Percentiles rank a stretch among this genome's conserved stretches.
Conservation (phyloP, 1,284 basidiomycete species). For the Marasmius fiardii region DNA sequence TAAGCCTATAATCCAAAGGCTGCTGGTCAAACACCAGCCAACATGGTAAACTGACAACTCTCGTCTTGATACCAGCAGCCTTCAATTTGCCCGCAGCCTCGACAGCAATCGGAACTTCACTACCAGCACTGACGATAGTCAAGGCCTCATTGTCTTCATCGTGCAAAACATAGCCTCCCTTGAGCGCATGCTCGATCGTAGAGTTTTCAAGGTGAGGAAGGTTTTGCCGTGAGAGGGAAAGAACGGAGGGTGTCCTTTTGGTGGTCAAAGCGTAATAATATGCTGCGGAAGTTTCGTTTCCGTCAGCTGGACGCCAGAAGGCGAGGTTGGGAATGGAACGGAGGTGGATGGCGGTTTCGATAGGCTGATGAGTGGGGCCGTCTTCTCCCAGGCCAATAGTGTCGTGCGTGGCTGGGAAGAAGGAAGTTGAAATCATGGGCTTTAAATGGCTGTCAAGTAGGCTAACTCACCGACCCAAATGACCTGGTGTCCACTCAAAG, state of each 20-base stretch:
- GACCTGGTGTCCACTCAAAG: conserved; percentile 86
- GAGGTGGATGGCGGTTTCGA: conserved; percentile 86
- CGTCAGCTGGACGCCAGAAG: conserved; percentile 92
- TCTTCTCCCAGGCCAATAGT: conserved; percentile 93
- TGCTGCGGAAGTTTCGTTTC: conserved; percentile 91
- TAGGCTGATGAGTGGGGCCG: conserved; percentile 94
- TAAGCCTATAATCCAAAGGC: conserved; percentile 74
- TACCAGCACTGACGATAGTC: conserved; percentile 87
- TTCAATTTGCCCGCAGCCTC: conserved; percentile 82
- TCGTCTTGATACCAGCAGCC: conserved; percentile 75
- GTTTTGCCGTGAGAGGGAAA: conserved; percentile 90
- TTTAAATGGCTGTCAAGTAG: conserved; percentile 1
- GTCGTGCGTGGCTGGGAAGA: conserved; percentile 72
- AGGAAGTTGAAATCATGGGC: neutral
- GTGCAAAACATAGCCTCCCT: conserved; percentile 88
- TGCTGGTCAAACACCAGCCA: conserved; percentile 90
- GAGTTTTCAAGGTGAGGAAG: conserved; percentile 90
- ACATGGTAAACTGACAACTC: conserved; percentile 87
- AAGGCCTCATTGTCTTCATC: conserved; percentile 77
- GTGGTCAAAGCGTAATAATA: conserved; percentile 81
- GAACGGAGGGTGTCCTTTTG: conserved; percentile 77
- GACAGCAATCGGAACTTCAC: conserved; percentile 83
- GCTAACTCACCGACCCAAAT: conserved; percentile 81
- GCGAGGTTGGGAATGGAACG: conserved; percentile 89
- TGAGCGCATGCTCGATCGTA: conserved; percentile 78